Base-by-base conservation (phyloP, 192 early-diverging fungal genomes). In the Obelidium mucronatum region DNA sequence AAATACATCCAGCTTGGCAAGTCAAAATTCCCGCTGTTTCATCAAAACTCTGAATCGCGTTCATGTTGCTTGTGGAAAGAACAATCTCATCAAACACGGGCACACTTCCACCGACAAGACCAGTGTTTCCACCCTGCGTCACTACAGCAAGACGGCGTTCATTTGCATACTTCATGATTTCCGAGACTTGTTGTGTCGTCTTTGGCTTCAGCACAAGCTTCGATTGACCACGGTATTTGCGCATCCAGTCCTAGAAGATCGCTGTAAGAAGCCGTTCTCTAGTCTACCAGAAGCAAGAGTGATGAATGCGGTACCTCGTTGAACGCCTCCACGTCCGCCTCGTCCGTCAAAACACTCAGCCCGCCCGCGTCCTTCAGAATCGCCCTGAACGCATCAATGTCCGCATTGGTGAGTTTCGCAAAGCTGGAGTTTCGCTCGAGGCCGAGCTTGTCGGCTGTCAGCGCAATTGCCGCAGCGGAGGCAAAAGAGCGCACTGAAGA, bases 101-200 rank as follows among this genome's bases (percentile, higher is more conserved):
- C 0, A 98, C 93, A 56, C 93, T 90, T 26, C 98, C 98, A 67
- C 97, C 97, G 28, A 98, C 97, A 28, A 99, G 86, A 35, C 96
- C 96, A 2, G 96, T 99, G 81, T 99, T 99, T 51, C 97, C 98
- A 62, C 98, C 97, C 83, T 99, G 98, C 37, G 98, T 96, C 8
- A 96, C 95, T 36, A 99, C 93, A 1, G 98, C 97, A 31, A 99
- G 80, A 67, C 79, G 82, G 26, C 96, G 80, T 2, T 89, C 85
- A 73, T 95, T 93, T 85, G 97, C 98, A 78, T 99, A 96, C 60
- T 84, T 86, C 56, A 98, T 80, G 26, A 98, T 90, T 30, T 89
- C 80, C 2, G 94, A 89, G 11, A 99, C 94, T 76, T 98, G 89
- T 39, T 91, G 75, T 0, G 94, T 92, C 0, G 92, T 93, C 65